Evolutionary conservation across 1,284 basidiomycete species (phyloP).

Genomic region (Melanopsichium pennsylvanicum): DNA sequence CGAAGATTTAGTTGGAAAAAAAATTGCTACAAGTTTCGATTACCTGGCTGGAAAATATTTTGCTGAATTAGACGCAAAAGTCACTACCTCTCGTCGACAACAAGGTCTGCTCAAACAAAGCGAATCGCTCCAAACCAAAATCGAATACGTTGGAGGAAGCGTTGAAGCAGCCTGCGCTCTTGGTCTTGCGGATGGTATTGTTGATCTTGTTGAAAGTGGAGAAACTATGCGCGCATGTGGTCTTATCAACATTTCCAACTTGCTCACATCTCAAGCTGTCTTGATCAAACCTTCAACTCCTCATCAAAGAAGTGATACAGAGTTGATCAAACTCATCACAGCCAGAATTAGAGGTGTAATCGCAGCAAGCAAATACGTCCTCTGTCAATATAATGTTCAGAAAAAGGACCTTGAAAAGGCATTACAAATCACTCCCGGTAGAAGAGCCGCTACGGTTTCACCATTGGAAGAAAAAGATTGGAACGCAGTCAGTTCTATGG

Average conservation of each 20-base stretch:
- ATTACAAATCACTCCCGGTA: slow-evolving; percentile 82
- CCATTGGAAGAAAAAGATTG: slow-evolving; percentile 81
- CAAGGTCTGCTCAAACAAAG: slow-evolving; percentile 66
- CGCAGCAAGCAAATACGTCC: slow-evolving; percentile 85
- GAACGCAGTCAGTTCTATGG: slow-evolving; percentile 93
- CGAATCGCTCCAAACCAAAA: slow-evolving; percentile 72
- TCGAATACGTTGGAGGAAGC: slow-evolving; percentile 95
- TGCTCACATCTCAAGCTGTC: slow-evolving; percentile 89
- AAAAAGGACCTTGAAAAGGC: slow-evolving; percentile 75
- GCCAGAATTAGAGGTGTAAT: slow-evolving; percentile 90
- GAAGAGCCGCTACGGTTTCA: slow-evolving; percentile 87
- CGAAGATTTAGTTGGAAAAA: slow-evolving; percentile 84
- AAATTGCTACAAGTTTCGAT: slow-evolving; percentile 94
- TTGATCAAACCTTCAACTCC: slow-evolving; percentile 83
- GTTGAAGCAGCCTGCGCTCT: slow-evolving; percentile 98
- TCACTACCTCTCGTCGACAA: slow-evolving; percentile 66
- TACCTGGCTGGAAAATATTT: slow-evolving; percentile 85
- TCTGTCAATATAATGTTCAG: slow-evolving; percentile 90
- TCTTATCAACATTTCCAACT: slow-evolving; percentile 81
- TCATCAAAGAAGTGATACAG: slow-evolving; percentile 72
- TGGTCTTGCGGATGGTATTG: slow-evolving; percentile 93
- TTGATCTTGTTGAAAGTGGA: slow-evolving; percentile 77
- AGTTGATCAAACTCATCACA: slow-evolving; percentile 81
- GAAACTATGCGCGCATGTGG: slow-evolving; percentile 99
- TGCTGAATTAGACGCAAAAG: slow-evolving; percentile 73